Evolutionary conservation across 441 rosid species (phyloP).

Genomic region (Eruca vesicaria): DNA sequence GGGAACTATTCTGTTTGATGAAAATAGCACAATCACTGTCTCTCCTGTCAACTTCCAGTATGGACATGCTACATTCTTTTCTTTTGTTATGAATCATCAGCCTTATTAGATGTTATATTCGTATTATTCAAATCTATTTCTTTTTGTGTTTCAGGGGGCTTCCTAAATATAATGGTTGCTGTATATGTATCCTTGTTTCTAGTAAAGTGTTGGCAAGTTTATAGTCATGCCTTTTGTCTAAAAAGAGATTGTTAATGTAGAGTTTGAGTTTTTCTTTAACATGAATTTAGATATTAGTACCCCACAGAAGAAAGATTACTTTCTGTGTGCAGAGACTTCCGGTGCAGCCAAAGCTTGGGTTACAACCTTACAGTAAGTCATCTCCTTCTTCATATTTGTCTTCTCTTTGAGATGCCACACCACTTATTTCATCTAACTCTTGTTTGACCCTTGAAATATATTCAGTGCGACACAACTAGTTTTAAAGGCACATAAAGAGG

Average conservation of each 20-base stretch:
- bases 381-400: constrained; percentile 1
- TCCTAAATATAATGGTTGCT: constrained; percentile 92
- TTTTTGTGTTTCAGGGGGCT: constrained; percentile 67
- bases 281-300: constrained; percentile 80
- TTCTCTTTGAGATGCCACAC: background rate
- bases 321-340: constrained; percentile 95
- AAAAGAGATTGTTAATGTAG: background rate
- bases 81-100: background rate
- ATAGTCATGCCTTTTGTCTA: background rate
- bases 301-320: constrained; percentile 89
- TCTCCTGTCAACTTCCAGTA: constrained; percentile 99
- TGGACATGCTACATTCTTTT: constrained; percentile 36
- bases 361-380: constrained; percentile 82
- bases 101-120: background rate
- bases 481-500: constrained; percentile 93
- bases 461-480: constrained; percentile 89
- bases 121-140: constrained; percentile 2
- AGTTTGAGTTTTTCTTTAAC: constrained; percentile 45
- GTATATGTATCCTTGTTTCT: constrained; percentile 81
- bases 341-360: constrained; percentile 99
- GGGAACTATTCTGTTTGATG: constrained; percentile 78
- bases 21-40: constrained; percentile 76
- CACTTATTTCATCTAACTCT: background rate
- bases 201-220: background rate
- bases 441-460: background rate